phyloP scores from a whole-genome alignment of 345 rosid species.

The Angophora floribunda region DNA sequence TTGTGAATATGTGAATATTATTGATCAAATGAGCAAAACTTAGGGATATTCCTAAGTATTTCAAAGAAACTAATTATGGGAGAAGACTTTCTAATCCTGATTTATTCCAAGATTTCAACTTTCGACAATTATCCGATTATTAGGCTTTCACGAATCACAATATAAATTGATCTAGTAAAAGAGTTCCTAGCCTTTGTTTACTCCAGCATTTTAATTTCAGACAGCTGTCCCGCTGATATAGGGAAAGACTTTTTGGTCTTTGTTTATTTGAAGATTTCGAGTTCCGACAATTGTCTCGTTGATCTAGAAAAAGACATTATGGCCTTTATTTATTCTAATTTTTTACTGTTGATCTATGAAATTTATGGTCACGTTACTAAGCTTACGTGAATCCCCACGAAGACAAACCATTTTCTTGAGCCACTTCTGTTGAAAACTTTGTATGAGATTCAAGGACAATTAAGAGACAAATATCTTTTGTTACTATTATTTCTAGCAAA shows the following conservation, averaged over 20 bases:
- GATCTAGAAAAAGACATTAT: neutral
- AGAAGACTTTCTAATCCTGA: neutral
- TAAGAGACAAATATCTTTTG: neutral
- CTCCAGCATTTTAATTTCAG: neutral
- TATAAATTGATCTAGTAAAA: neutral
- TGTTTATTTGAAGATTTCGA: neutral
- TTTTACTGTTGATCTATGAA: neutral
- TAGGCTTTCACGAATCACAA: neutral
- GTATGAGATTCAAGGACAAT: neutral
- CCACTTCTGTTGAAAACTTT: neutral
- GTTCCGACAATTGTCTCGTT: neutral
- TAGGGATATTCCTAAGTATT: too few species aligned
- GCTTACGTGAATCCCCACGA: neutral
- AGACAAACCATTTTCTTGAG: neutral
- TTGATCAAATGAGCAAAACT: neutral
- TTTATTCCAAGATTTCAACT: neutral
- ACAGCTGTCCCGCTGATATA: neutral
- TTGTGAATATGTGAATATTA: neutral
- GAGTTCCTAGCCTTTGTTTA: neutral
- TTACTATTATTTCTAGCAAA: neutral
- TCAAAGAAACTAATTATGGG: too few species aligned
- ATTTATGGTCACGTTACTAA: rapidly evolving
- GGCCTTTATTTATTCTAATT: neutral
- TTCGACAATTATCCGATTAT: neutral
- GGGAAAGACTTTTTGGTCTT: neutral